Base-by-base conservation (phyloP, 2,329 filamentous ascomycete genomes). In the Xylariaceae sp. region DNA sequence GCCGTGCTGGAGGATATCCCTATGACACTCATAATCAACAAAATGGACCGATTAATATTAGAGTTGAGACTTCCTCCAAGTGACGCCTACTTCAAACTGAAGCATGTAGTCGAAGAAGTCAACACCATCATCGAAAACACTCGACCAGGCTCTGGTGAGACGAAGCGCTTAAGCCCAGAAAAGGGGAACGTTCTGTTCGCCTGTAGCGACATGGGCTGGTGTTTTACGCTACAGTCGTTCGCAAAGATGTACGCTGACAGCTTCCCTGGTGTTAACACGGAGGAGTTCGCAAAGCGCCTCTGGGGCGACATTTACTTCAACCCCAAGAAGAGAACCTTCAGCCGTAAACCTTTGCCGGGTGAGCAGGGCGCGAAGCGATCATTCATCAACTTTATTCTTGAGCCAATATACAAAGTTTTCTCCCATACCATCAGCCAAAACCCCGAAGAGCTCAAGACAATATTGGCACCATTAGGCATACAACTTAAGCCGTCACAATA, bases 281-380 rank as follows among this genome's bases (percentile, higher is more conserved):
- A 85, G 1, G 92, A 96, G 64, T 96, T 99, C 70, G 87, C 90
- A 15, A 82, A 82, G 66, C 82, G 94, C 46, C 77, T 99, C 60
- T 99, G 94, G 94, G 94, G 94, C 18, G 93, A 99, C 69, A 88
- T 99, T 52, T 99, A 94, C 75, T 99, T 89, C 79, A 97, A 97
- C 68, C 91, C 93, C 0, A 81, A 80, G 64, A 96, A 91, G 73
- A 87, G 93, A 58, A 93, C 89, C 51, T 99, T 99, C 66, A 96
- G 91, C 46, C 84, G 94, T 58, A 97, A 96, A 70, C 63, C 67
- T 29, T 52, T 69, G 3, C 84, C 86, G 0, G 75, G 89, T 18
- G 93, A 97, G 66, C 87, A 93, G 59, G 80, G 83, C 10, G 86
- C 92, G 4, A 90, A 88, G 71, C 82, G 94, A 51, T 90, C 91